Evolutionary conservation across 169 alveolate species (phyloP), one percentile per base, ranked within the genome.

Genomic region (Toxoplasma gondii): DNA sequence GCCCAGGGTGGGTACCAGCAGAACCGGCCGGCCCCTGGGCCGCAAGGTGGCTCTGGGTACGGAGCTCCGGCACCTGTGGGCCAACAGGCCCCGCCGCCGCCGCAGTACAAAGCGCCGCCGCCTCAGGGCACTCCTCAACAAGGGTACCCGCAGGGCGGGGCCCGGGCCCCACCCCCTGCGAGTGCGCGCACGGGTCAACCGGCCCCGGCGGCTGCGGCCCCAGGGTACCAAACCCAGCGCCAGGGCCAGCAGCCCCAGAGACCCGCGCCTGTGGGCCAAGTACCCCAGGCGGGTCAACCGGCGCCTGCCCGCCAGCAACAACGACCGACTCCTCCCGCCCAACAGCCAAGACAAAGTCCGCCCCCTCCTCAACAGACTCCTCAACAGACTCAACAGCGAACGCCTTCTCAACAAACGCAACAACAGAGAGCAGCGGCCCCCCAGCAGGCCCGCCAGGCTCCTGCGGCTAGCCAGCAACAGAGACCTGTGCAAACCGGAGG

Each of bases 191-290:
- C 84, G 44, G 45, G 45, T 41, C 84, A 7, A n/a, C 41, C 22
- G 84, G 39, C 54, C 41, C 90, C 1, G 34, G 16, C 69, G 53
- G 39, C 69, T 12, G 43, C 90, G 5, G 12, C 90, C 36, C 41
- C 64, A 31, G 90, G 53, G 44, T 82, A 82, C 90, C 90, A 82
- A 67, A 1, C 84, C 1, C 45, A 41, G 84, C 84, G 84, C 31
- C 90, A 36, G 45, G 44, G 19, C 5, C 90, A 39, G 24, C 84
- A 17, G 58, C 22, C 58, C 58, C 4, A 64, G 49, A 29, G 39
- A 22, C 67, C 69, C 64, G 38, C 69, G 53, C 90, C 67, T 29
- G 44, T 34, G 22, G 69, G n/a, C 49, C 45, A 17, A n/a, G 74
- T 7, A 1, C 7, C 74, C 31, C 74, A 4, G 1, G 58, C 58